These are phyloP conservation scores for Euptelea pleiosperma DNA, from an alignment of 164 flowering plant genomes.

Conservation along the genomic window DNA sequence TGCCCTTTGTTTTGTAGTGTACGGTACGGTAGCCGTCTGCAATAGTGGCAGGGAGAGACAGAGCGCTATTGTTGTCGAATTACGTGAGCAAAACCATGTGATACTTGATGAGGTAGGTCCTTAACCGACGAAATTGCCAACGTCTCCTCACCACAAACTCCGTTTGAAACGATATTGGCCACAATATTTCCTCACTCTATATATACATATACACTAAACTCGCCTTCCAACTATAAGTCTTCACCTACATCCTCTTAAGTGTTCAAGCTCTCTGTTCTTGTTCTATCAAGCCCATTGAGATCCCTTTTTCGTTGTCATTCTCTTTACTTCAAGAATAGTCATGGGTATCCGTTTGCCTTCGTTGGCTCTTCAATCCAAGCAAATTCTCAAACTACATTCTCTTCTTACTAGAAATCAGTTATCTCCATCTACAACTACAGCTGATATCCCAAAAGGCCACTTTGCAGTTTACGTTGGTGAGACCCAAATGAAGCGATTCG, in stretches of 20 bases:
- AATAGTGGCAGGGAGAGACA: too few species aligned
- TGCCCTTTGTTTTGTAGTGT: neutral
- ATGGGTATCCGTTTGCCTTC: too few species aligned
- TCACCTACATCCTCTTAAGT: neutral
- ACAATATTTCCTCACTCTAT: neutral
- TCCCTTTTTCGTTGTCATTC: neutral
- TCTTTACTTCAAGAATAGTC: neutral
- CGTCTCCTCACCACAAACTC: neutral
- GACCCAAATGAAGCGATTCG: too few species aligned
- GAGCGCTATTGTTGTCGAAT: too few species aligned
- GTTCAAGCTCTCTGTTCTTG: neutral
- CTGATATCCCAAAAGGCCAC: too few species aligned
- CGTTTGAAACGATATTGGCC: neutral
- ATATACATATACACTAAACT: neutral
- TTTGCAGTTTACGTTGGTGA: too few species aligned
- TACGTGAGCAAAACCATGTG: slow-evolving; percentile 3
- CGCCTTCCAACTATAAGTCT: slow-evolving; percentile 1
- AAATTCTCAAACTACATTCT: too few species aligned
- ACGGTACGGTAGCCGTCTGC: neutral
- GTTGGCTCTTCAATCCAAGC: too few species aligned
- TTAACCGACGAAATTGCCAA: neutral
- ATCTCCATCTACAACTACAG: too few species aligned
- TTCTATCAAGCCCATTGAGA: neutral
- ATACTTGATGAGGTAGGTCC: slow-evolving; percentile 8
- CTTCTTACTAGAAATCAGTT: too few species aligned